Base-by-base conservation (phyloP, 768 basidiomycete species). In the Pleurotus ostreatus region DNA sequence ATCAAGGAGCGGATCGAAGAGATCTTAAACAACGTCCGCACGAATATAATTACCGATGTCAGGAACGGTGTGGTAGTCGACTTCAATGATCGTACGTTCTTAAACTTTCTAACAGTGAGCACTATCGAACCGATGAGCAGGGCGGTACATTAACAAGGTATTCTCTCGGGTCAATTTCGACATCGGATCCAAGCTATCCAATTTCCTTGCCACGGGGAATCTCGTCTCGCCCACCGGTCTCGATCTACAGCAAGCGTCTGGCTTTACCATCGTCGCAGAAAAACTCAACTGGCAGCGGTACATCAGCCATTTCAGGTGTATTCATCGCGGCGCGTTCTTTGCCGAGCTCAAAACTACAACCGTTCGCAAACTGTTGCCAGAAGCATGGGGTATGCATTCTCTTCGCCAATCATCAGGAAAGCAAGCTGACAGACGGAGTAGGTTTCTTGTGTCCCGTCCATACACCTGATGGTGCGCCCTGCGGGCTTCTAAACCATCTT, bases 301-400 rank as follows among this genome's bases (percentile, higher is more conserved):
- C 71, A 94, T 99, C 70, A 91, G 90, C 66, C 97, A 99, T 74
- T 99, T 99, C 78, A 82, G 97, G 56, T 97, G 92, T 70, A 94
- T 99, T 26, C 97, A 99, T 73, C 92, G 97, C 73, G 97, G 97
- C 69, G 94, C 97, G 38, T 99, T 99, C 83, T 99, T 99, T 68
- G 92, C 95, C 5, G 94, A 98, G 70, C 83, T 98, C 54, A 98
- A 98, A 77, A 99, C 97, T 1, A 99, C 97, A 0, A 88, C 94
- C 18, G 97, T 99, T 55, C 87, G 97, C 60, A 98, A 98, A 70
- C 76, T 99, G 49, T 76, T 98, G 15, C 97, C 97, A 20, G 97
- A 99, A 72, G 91, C 96, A 34, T 99, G 97, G 97, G 97, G 94
- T 93, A 66, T 61, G 78, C 67, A 13, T 3, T 44, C 55, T 60